Conservation (phyloP, 2,329 filamentous ascomycete genomes). For the Nemania sp. region DNA sequence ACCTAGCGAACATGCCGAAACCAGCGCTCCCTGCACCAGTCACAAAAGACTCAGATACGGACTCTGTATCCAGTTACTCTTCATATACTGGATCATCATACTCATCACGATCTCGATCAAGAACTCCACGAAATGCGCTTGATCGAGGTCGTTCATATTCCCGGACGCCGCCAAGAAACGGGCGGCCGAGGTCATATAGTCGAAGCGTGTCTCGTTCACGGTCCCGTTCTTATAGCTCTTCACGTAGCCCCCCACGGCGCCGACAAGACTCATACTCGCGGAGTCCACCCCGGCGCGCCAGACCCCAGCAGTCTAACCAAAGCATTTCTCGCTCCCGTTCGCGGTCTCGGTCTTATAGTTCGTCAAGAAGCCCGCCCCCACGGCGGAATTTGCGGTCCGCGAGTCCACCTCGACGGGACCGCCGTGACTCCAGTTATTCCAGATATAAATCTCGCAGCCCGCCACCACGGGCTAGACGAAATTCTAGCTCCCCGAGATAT, state of each 20-base stretch:
- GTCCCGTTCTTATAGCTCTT: constrained; percentile 50
- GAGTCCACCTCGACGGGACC: constrained; percentile 31
- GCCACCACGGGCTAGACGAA: constrained; percentile 37
- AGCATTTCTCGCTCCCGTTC: constrained; percentile 35
- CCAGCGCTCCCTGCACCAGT: constrained; percentile 78
- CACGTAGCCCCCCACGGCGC: constrained; percentile 47
- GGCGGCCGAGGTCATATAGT: constrained; percentile 50
- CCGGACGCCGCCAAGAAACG: constrained; percentile 50
- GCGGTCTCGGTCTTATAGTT: constrained; percentile 36
- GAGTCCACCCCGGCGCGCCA: constrained; percentile 50
- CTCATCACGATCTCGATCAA: constrained; percentile 64
- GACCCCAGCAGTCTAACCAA: constrained; percentile 48
- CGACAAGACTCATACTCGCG: constrained; percentile 49
- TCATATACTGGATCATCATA: constrained; percentile 76
- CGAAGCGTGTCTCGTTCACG: constrained; percentile 53
- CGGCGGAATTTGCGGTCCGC: constrained; percentile 23
- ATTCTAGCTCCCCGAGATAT: constrained; percentile 35
- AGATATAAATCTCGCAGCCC: constrained; percentile 41
- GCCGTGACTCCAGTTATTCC: constrained; percentile 32
- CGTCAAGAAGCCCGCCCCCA: constrained; percentile 34
- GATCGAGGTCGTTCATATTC: constrained; percentile 55
- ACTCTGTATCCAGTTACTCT: constrained; percentile 82
- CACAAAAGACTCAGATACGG: constrained; percentile 71
- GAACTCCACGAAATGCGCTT: constrained; percentile 53
- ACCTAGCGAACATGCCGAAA: constrained; percentile 89